These are phyloP conservation scores for Colletotrichum eleusines DNA, from an alignment of 2,329 filamentous ascomycete genomes.

Conservation along the genomic window DNA sequence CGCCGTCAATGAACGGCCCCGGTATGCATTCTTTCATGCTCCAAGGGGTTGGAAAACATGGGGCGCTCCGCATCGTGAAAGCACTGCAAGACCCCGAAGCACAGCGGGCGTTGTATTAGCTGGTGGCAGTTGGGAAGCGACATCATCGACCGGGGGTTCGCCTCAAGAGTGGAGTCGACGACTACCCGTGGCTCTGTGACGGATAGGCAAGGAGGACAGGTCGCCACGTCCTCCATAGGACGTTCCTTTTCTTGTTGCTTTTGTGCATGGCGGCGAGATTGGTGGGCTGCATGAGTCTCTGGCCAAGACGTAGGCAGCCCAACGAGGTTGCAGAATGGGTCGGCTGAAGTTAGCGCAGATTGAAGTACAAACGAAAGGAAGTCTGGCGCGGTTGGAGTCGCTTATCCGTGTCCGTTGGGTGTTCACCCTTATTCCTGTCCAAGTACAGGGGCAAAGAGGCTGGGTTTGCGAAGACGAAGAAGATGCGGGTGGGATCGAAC, in stretches of 20 bases:
- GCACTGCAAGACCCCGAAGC: not conserved
- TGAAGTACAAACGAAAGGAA: not conserved
- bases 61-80: not conserved
- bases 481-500: not conserved
- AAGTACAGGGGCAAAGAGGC: not conserved
- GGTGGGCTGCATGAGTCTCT: constrained; percentile 11
- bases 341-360: constrained; percentile 17
- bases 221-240: constrained; percentile 18
- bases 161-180: constrained; percentile 34
- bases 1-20: not conserved
- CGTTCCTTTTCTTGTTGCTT: not conserved
- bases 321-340: constrained; percentile 26
- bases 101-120: constrained; percentile 15
- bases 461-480: not conserved
- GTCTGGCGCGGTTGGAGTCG: constrained; percentile 7
- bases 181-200: constrained; percentile 18
- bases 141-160: constrained; percentile 37
- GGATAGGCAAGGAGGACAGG: constrained; percentile 15
- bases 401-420: not conserved
- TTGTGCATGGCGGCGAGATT: constrained; percentile 1
- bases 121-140: constrained; percentile 22
- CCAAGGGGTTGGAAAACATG: not conserved
- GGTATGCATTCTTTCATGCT: not conserved
- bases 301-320: constrained; percentile 34
- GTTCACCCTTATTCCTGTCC: not conserved